These are phyloP conservation scores for Hypoxylon fragiforme DNA, from an alignment of 495 filamentous ascomycete species.

Conservation along the genomic window DNA sequence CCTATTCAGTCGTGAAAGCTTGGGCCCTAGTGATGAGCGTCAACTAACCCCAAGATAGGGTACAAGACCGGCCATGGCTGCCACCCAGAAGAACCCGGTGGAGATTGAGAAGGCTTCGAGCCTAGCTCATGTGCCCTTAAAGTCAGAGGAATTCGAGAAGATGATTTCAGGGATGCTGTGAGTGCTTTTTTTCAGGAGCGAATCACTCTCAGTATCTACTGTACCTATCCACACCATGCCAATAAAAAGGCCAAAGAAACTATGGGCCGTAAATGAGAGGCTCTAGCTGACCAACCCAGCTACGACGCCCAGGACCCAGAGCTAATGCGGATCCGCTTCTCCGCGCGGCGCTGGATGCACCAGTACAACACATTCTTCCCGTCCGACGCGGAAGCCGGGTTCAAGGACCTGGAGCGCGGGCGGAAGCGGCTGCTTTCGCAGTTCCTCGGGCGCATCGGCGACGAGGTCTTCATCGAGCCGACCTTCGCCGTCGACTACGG, in stretches of 20 bases:
- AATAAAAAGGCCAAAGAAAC: too few species aligned
- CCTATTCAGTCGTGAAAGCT: background rate
- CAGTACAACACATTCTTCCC: constrained; percentile 57
- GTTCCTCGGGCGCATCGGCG: constrained; percentile 49
- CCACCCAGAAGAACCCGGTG: constrained; percentile 46
- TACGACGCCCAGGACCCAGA: constrained; percentile 50
- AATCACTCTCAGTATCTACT: background rate
- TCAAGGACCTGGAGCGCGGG: constrained; percentile 40
- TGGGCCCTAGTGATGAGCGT: background rate
- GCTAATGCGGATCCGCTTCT: constrained; percentile 48
- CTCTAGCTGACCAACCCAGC: too few species aligned
- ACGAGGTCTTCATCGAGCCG: constrained; percentile 54
- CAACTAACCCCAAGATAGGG: background rate
- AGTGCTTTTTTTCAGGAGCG: constrained; percentile 5
- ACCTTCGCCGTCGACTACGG: constrained; percentile 60
- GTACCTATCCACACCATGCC: background rate
- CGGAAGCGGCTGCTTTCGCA: constrained; percentile 45
- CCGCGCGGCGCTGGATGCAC: constrained; percentile 46
- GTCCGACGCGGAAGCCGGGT: constrained; percentile 39
- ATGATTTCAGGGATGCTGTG: constrained; percentile 62
- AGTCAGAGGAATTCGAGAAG: constrained; percentile 56
- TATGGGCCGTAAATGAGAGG: too few species aligned
- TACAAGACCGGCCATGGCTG: constrained; percentile 38
- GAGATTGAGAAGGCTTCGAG: constrained; percentile 49
- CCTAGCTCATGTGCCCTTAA: constrained; percentile 46